Percentiles rank a stretch among this genome's conserved stretches.
phyloP scores from a whole-genome alignment of 257 asterid species.

The Solanum pinnatisectum region DNA sequence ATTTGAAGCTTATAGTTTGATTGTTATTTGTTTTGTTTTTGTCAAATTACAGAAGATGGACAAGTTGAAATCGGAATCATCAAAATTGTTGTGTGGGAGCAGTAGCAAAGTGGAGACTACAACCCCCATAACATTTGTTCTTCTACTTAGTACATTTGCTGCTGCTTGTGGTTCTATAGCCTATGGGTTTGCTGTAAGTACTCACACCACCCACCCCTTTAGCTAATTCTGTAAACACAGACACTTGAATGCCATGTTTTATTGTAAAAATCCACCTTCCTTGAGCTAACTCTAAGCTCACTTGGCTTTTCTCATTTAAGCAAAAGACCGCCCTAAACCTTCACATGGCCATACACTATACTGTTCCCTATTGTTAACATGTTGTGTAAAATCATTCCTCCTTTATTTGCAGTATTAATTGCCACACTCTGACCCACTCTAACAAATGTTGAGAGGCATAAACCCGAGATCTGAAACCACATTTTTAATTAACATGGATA shows the following conservation, averaged over 20 bases:
- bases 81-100: neutral
- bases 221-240: neutral
- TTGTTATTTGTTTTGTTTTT: neutral
- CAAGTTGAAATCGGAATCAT: neutral
- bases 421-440: neutral
- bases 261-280: no score
- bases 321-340: no score
- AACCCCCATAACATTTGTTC: neutral
- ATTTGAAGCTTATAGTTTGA: neutral
- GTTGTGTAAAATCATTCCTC: neutral
- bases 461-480: neutral
- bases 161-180: slow-evolving; percentile 7
- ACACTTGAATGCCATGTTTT: neutral
- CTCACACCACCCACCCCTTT: no score
- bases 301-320: no score
- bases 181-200: slow-evolving; percentile 16
- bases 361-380: neutral
- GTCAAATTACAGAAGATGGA: neutral
- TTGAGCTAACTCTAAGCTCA: no score
- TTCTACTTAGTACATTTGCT: slow-evolving; percentile 3
- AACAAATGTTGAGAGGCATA: neutral
- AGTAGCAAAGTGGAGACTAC: neutral
- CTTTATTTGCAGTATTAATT: neutral
- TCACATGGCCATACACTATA: no score
- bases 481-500: neutral